Base-by-base conservation (phyloP, 371 early-diverging fungal genomes). In the Rhizopus arrhizus region DNA sequence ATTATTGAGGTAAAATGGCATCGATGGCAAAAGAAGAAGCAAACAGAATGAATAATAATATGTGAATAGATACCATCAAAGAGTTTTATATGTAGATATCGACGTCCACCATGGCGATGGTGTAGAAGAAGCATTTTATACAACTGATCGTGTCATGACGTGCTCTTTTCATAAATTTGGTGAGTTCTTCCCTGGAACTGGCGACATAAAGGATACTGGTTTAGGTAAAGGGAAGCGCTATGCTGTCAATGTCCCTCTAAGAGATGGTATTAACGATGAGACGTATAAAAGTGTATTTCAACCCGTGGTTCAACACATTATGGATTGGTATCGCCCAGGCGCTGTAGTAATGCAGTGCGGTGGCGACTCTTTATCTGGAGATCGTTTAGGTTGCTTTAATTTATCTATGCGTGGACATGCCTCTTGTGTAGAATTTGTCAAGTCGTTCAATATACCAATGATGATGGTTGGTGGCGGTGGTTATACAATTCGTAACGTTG, bases 51-150 rank as follows among this genome's bases (percentile, higher is more conserved):
- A 32, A 9, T 13, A 22, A n/a, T 7, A 22, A 13, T 16, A 9
- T 31, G 4, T 22, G 16, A 46, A 22, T 40, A 63, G 68, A 53
- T 90, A 90, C 69, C 92, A 99, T 77, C 89, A 90, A 56, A 90
- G 99, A 51, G 99, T 99, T 10, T 78, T 99, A 34, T 99, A 99
- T 80, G 90, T 99, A 65, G 99, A 99, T 75, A 99, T 99, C 68
- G 99, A 99, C 70, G 92, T 99, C 32, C 99, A 99, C 75, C 99
- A 99, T 73, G 99, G 99, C 9, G 99, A 99, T 72, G 99, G 99
- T 41, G 99, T 99, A 32, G 94, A 97, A 73, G 99, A 99, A 76
- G 99, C 99, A 2, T 99, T 99, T 78, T 99, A 98, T 73, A 92
- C 93, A 10, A 96, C 99, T 6, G 99, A 99, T 71, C 88, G 99